Percentiles rank a stretch among this genome's conserved stretches.
These are phyloP conservation scores for Trichoderma lentiforme DNA, from an alignment of 2,329 filamentous ascomycete species.

Conservation along the genomic window DNA sequence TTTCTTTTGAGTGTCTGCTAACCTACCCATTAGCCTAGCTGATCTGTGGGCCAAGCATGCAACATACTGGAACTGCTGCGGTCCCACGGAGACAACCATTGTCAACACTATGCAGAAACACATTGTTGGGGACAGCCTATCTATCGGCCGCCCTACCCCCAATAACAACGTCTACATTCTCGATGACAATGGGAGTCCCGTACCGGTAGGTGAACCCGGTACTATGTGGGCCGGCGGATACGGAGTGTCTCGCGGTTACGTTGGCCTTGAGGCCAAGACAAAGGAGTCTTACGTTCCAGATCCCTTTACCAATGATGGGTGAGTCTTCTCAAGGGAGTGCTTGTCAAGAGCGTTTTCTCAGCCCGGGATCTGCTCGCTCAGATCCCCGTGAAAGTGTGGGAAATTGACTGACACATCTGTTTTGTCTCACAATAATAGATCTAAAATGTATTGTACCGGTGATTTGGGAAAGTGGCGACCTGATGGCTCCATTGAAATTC, in stretches of 20 bases:
- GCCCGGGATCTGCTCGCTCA: neutral
- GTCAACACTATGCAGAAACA: conserved; percentile 56
- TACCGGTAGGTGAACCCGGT: conserved; percentile 46
- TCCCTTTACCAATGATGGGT: conserved; percentile 51
- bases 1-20: neutral
- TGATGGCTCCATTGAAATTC: conserved; percentile 52
- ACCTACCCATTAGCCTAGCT: conserved; percentile 37
- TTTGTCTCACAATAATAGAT: conserved; percentile 17
- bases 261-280: conserved; percentile 51
- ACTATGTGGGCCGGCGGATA: conserved; percentile 56
- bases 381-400: neutral
- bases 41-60: conserved; percentile 52
- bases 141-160: conserved; percentile 54
- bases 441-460: conserved; percentile 58
- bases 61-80: conserved; percentile 55
- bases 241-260: conserved; percentile 54
- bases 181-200: conserved; percentile 43
- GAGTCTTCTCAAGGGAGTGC: conserved; percentile 23
- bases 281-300: conserved; percentile 48
- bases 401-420: conserved; percentile 1
- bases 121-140: conserved; percentile 42
- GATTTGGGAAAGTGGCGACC: conserved; percentile 54
- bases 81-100: conserved; percentile 58
- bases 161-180: conserved; percentile 57
- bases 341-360: neutral